Conservation (phyloP, 1,139 yeast species). For the Candida tunisiensis region DNA sequence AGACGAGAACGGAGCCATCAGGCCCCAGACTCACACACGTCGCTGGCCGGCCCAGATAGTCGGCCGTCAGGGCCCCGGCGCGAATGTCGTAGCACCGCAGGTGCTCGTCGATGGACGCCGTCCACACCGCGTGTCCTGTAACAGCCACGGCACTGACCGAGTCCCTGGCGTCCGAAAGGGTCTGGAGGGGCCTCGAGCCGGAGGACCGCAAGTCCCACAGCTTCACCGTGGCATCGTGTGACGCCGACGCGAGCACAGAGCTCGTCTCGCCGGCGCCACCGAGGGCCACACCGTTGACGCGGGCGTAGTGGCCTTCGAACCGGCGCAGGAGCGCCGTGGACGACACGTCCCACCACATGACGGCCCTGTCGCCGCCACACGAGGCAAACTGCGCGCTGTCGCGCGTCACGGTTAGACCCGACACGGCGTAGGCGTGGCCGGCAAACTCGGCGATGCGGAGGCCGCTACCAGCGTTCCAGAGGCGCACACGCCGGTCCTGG, state of each 20-base stretch:
- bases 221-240: constrained; percentile 19
- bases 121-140: constrained; percentile 9
- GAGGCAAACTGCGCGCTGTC: constrained; percentile 18
- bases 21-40: constrained; percentile 10
- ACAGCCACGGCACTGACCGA: constrained; percentile 16
- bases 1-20: constrained; percentile 11
- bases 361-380: constrained; percentile 21
- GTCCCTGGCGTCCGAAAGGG: constrained; percentile 18
- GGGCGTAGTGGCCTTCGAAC: constrained; percentile 16
- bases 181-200: constrained; percentile 15
- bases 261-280: constrained; percentile 13
- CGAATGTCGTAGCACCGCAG: constrained; percentile 19
- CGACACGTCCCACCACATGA: constrained; percentile 19
- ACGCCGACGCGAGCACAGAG: constrained; percentile 17
- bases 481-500: constrained; percentile 14
- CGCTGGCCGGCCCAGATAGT: constrained; percentile 15
- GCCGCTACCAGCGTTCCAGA: constrained; percentile 16
- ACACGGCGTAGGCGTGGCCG: constrained; percentile 17
- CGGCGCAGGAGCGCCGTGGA: constrained; percentile 12
- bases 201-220: constrained; percentile 19
- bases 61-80: constrained; percentile 13
- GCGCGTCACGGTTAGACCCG: constrained; percentile 14
- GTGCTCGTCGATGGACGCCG: constrained; percentile 22
- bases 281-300: constrained; percentile 16
- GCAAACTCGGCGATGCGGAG: constrained; percentile 4